Evolutionary conservation across 768 basidiomycete genomes (phyloP).

Genomic region (Boletus tomentosulus): DNA sequence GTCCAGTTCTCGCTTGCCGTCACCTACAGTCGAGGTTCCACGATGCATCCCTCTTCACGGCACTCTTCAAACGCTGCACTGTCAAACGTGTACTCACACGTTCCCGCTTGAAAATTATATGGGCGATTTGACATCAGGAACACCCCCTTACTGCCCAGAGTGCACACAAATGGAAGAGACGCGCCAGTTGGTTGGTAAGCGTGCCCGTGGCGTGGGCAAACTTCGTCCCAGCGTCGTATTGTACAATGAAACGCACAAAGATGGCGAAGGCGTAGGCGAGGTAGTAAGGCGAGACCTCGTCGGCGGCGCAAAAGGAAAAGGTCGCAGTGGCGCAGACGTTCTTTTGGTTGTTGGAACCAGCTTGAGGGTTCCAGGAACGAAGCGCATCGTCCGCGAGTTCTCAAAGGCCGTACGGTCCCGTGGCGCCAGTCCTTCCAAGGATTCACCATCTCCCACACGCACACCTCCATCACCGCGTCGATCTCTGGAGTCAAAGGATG

Average conservation of each 20-base stretch:
- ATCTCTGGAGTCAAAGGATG: slow-evolving; percentile 35
- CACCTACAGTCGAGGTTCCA: slow-evolving; percentile 57
- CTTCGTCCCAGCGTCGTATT: slow-evolving; percentile 85
- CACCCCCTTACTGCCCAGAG: slow-evolving; percentile 72
- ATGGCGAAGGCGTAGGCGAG: slow-evolving; percentile 84
- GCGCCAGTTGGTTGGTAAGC: slow-evolving; percentile 71
- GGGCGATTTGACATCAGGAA: slow-evolving; percentile 54
- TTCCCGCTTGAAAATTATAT: slow-evolving; percentile 63
- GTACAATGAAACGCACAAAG: slow-evolving; percentile 85
- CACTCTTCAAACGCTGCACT: slow-evolving; percentile 73
- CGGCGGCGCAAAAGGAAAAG: slow-evolving; percentile 63
- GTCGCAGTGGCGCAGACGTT: slow-evolving; percentile 72
- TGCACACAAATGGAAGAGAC: slow-evolving; percentile 67
- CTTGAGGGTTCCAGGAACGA: slow-evolving; percentile 85
- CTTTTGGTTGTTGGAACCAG: slow-evolving; percentile 89
- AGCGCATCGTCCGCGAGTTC: slow-evolving; percentile 86
- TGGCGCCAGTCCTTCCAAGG: slow-evolving; percentile 33
- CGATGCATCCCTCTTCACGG: slow-evolving; percentile 90
- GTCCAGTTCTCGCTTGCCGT: slow-evolving; percentile 39
- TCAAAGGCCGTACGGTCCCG: slow-evolving; percentile 69
- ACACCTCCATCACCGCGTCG: slow-evolving; percentile 45
- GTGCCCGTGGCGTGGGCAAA: slow-evolving; percentile 73
- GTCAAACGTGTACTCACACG: slow-evolving; percentile 73
- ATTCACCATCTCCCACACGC: slow-evolving; percentile 22
- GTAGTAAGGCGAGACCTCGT: slow-evolving; percentile 78